Conservation (phyloP, 2,329 filamentous ascomycete species). For the Hypoxylon sp. region DNA sequence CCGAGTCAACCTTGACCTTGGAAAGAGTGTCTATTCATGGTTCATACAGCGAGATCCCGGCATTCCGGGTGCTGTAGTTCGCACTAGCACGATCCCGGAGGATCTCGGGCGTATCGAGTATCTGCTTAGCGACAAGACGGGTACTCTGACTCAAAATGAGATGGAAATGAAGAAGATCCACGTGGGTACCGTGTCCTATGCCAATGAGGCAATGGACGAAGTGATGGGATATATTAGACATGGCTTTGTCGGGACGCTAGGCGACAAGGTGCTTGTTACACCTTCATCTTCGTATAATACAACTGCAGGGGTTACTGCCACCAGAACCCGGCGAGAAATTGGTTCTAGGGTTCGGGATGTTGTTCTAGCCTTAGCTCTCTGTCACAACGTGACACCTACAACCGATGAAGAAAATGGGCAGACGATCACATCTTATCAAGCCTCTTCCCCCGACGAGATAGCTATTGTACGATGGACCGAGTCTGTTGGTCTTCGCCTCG, state of each 20-base stretch:
- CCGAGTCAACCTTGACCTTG: constrained; percentile 96
- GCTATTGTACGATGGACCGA: constrained; percentile 98
- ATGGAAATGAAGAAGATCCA: constrained; percentile 99
- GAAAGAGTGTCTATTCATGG: constrained; percentile 94
- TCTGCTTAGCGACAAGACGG: constrained; percentile 95
- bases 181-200: constrained; percentile 97
- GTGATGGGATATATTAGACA: constrained; percentile 89
- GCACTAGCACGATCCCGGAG: constrained; percentile 97
- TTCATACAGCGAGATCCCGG: constrained; percentile 94
- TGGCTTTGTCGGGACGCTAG: constrained; percentile 73
- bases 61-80: constrained; percentile 92
- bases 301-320: constrained; percentile 74
- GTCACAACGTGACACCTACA: constrained; percentile 97
- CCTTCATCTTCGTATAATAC: constrained; percentile 79
- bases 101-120: constrained; percentile 97
- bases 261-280: constrained; percentile 74
- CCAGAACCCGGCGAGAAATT: constrained; percentile 91
- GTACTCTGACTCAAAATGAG: constrained; percentile 97
- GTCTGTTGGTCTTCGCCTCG: constrained; percentile 86
- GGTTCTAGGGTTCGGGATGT: constrained; percentile 93
- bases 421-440: constrained; percentile 88
- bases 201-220: constrained; percentile 99
- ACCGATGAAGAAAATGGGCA: constrained; percentile 86
- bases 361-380: constrained; percentile 90
- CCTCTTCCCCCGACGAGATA: constrained; percentile 97